Evolutionary conservation across 2,329 filamentous ascomycete genomes (phyloP), one percentile per base, ranked within the genome.

Genomic region (Claviceps citrina): DNA sequence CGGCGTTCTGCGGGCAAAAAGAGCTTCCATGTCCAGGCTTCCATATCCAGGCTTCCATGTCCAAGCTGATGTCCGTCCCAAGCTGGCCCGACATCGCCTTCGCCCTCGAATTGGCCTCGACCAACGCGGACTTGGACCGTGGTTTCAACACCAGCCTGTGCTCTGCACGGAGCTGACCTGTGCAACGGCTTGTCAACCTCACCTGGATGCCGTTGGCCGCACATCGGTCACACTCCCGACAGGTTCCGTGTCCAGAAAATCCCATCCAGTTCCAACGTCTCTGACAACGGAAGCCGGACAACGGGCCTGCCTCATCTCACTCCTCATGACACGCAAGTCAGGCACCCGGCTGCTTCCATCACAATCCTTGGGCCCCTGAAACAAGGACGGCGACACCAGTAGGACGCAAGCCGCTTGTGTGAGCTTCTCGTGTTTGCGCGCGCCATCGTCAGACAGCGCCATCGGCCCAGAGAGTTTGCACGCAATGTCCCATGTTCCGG

Each of bases 401-500:
- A 39, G 16, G 30, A 20, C 9, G 24, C 30, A 16, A 16, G 12
- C 31, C 20, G 38, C 33, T 39, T 20, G 30, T 39, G 38, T 20
- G 24, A 39, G 31, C 38, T n/a, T n/a, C 31, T n/a, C 16, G n/a
- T 39, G 38, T 39, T 39, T 39, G 31, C 13, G 20, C 22, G 30
- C 16, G 24, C 27, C 27, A 28, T 39, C 24, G 16, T 12, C 31
- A 27, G 22, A 15, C 13, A n/a, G 28, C 20, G 18, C 16, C 16
- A 13, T 34, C 3, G 38, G n/a, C 18, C 7, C n/a, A n/a, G n/a
- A n/a, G n/a, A n/a, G n/a, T n/a, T n/a, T n/a, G n/a, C n/a, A n/a
- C n/a, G n/a, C n/a, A n/a, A n/a, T n/a, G n/a, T n/a, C n/a, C n/a
- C n/a, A n/a, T n/a, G n/a, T n/a, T n/a, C n/a, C n/a, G n/a, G n/a